Percentiles rank a stretch among this genome's conserved stretches.
phyloP scores from a whole-genome alignment of 2,329 filamentous ascomycete genomes.

The Aspergillus jensenii region DNA sequence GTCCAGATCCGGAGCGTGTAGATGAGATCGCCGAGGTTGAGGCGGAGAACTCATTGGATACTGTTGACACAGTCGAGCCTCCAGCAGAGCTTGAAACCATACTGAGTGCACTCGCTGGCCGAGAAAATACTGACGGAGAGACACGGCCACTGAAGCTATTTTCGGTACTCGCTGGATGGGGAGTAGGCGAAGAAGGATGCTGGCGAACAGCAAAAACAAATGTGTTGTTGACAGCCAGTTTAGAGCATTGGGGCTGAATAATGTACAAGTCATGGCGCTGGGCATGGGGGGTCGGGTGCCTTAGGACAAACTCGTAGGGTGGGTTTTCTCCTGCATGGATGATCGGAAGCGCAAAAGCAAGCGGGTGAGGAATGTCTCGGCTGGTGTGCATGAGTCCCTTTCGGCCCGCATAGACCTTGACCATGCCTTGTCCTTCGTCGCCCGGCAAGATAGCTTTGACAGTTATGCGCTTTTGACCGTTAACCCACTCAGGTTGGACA shows the following conservation, averaged over 20 bases:
- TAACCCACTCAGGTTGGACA: constrained; percentile 88
- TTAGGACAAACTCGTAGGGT: constrained; percentile 85
- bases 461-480: constrained; percentile 84
- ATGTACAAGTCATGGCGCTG: constrained; percentile 96
- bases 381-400: constrained; percentile 96
- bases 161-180: constrained; percentile 37
- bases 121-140: constrained; percentile 52
- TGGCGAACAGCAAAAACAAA: constrained; percentile 97
- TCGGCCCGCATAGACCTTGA: constrained; percentile 93
- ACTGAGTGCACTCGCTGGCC: constrained; percentile 60
- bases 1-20: constrained; percentile 30
- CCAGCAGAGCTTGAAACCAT: constrained; percentile 58
- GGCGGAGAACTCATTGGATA: constrained; percentile 42
- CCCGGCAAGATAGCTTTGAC: constrained; percentile 89
- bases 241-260: constrained; percentile 88
- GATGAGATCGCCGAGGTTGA: constrained; percentile 57
- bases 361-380: constrained; percentile 89
- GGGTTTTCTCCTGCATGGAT: constrained; percentile 91
- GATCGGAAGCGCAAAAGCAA: constrained; percentile 87
- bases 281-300: constrained; percentile 96
- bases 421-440: constrained; percentile 81
- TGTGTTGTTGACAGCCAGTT: constrained; percentile 89
- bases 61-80: constrained; percentile 51
- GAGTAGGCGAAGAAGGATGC: constrained; percentile 67
- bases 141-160: constrained; percentile 42